Conservation (phyloP, 257 asterid species). For the Nicotiana undulata region DNA sequence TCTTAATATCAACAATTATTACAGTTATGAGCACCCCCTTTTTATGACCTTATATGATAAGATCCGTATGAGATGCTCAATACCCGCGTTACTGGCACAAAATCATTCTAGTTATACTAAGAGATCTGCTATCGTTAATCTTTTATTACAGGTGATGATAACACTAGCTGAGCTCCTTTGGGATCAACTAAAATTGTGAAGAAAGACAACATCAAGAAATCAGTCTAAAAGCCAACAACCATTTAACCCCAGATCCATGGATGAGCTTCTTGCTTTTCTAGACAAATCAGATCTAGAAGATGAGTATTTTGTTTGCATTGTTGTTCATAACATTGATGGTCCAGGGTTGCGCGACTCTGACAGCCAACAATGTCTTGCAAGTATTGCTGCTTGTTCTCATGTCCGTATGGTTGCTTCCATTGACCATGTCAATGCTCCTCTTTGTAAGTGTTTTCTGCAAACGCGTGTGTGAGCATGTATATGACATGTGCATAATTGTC, state of each 20-base stretch:
- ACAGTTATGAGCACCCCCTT: not conserved
- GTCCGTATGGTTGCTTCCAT: slow-evolving; percentile 75
- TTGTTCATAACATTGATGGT: slow-evolving; percentile 85
- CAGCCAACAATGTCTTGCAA: slow-evolving; percentile 71
- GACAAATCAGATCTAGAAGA: slow-evolving; percentile 49
- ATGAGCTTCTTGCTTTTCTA: slow-evolving; percentile 68
- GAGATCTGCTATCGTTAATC: not conserved
- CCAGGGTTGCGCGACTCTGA: slow-evolving; percentile 82
- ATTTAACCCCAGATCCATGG: slow-evolving; percentile 61
- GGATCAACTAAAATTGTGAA: slow-evolving; percentile 65
- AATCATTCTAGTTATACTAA: not conserved
- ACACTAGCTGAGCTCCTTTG: slow-evolving; percentile 70
- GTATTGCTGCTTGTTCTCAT: slow-evolving; percentile 81
- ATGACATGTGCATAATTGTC: no score
- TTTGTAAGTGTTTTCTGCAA: slow-evolving; percentile 51
- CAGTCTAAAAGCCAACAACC: slow-evolving; percentile 50
- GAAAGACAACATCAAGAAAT: slow-evolving; percentile 28
- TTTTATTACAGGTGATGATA: slow-evolving; percentile 48
- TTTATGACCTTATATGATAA: not conserved
- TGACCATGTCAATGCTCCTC: slow-evolving; percentile 86
- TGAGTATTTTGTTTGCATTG: slow-evolving; percentile 50
- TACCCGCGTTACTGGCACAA: not conserved
- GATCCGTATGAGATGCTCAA: not conserved
- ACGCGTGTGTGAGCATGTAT: not conserved
- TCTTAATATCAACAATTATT: not conserved